Evolutionary conservation across 805 yeast genomes (phyloP), one percentile per base, ranked within the genome.

Genomic region (Sugiyamaella lignohabitans): DNA sequence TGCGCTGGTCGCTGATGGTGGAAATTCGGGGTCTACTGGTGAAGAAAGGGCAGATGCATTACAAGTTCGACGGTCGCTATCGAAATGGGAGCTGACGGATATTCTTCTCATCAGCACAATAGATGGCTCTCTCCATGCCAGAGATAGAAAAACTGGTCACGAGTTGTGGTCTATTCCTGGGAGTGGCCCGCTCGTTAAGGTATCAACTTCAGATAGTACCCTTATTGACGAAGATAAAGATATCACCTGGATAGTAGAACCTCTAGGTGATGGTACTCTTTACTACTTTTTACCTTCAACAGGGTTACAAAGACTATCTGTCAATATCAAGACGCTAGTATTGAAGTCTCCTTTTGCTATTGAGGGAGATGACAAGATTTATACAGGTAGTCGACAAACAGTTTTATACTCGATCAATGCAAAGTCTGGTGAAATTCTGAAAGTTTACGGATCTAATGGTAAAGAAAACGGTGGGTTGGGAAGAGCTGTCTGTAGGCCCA

Each of bases 181-280:
- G 2, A 77, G 75, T 17, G 76, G 74, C 2, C 82, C 94, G 0
- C 65, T 84, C 45, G 86, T 84, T 8, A 64, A 67, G 24, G 72
- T 66, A 0, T 49, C 61, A 4, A 48, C 64, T 14, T 40, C 45
- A 14, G 45, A 47, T 17, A 11, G 18, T 4, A 21, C 43, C 21
- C n/a, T 40, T 16, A 24, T 38, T 34, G 47, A 35, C 49, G 61
- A 48, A 8, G 68, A 56, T 19, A 62, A 62, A 2, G 68, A 70
- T 18, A 57, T 73, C 43, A 76, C 82, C 0, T 85, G 97, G 91
- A 81, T 91, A 44, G 91, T 93, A 1, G 98, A 93, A 56, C 98
- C 98, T 0, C 76, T 74, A 53, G 82, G 80, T 3, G 95, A 85
- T 48, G 98, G 98, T 1, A 70, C 82, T 0, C 69, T 93, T 2